A percentile compares a stretch with the other conserved stretches of the same genome.
phyloP scores from a whole-genome alignment of 2,329 filamentous ascomycete species.

The Cadophora gregata region DNA sequence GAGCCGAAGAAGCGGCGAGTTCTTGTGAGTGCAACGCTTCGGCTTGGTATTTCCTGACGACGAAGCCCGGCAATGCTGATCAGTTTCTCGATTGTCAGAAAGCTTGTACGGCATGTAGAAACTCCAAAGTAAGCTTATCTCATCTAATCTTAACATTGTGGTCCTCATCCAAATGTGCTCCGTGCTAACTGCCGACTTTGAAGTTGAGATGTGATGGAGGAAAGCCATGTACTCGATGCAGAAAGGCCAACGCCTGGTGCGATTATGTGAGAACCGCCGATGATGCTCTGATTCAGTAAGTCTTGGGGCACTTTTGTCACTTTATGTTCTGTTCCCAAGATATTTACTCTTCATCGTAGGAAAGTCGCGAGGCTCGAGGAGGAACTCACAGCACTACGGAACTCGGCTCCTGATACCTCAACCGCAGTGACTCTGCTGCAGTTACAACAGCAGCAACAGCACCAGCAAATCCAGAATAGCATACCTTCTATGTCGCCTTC shows the following conservation, averaged over 20 bases:
- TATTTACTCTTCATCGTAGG: constrained; percentile 12
- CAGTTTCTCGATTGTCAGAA: constrained; percentile 21
- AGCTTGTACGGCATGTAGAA: constrained; percentile 31
- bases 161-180: neutral
- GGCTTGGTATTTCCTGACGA: neutral
- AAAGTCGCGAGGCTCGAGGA: constrained; percentile 28
- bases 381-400: neutral
- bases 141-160: too few species aligned
- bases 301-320: neutral
- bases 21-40: constrained; percentile 6
- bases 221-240: constrained; percentile 32
- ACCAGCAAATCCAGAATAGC: neutral
- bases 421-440: constrained; percentile 9
- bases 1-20: constrained; percentile 26
- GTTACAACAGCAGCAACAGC: constrained; percentile 3
- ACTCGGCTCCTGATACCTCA: neutral
- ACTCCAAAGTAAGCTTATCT: constrained; percentile 27
- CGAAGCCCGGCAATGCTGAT: neutral
- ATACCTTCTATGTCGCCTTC: neutral
- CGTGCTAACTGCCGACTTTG: neutral
- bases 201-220: constrained; percentile 35
- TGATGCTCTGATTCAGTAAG: constrained; percentile 29
- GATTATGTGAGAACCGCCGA: constrained; percentile 28
- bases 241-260: constrained; percentile 26
- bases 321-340: neutral